phyloP scores from a whole-genome alignment of 2,329 filamentous ascomycete genomes.

The Curvularia sp. region DNA sequence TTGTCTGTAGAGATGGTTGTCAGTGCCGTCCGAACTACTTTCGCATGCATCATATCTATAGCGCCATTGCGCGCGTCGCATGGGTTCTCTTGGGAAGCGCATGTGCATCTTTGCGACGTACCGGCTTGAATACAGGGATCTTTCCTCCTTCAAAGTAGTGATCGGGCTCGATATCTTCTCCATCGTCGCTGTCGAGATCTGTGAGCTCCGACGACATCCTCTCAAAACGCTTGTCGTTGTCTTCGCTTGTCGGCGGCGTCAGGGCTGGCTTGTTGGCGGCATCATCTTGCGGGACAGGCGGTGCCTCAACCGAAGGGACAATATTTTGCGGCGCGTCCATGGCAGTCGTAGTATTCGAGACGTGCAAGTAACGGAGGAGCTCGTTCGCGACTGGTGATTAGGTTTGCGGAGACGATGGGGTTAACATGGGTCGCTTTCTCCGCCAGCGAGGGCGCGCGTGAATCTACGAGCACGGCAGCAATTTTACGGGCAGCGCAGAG shows the following conservation, averaged over 20 bases:
- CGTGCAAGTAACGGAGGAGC: slow-evolving; percentile 28
- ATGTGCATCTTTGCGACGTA: slow-evolving; percentile 52
- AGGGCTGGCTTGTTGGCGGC: slow-evolving; percentile 50
- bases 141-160: slow-evolving; percentile 84
- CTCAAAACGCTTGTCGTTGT: slow-evolving; percentile 55
- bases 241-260: slow-evolving; percentile 61
- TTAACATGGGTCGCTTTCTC: slow-evolving; percentile 35
- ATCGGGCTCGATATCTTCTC: slow-evolving; percentile 79
- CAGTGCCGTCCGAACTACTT: slow-evolving; percentile 21
- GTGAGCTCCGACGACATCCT: slow-evolving; percentile 57
- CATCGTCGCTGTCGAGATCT: slow-evolving; percentile 56
- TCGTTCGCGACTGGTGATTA: slow-evolving; percentile 32
- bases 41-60: slow-evolving; percentile 3
- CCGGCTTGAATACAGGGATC: slow-evolving; percentile 91
- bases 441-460: slow-evolving; percentile 35
- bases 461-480: slow-evolving; percentile 26
- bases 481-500: slow-evolving; percentile 36
- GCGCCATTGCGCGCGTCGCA: slow-evolving; percentile 10
- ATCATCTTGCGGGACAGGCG: slow-evolving; percentile 35
- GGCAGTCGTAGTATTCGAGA: slow-evolving; percentile 13
- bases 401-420: slow-evolving; percentile 34
- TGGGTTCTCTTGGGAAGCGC: slow-evolving; percentile 1
- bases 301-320: slow-evolving; percentile 46
- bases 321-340: slow-evolving; percentile 44
- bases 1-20: slow-evolving; percentile 61